These are phyloP conservation scores for Lentinus tigrinus DNA, from an alignment of 768 basidiomycete species.

Conservation along the genomic window DNA sequence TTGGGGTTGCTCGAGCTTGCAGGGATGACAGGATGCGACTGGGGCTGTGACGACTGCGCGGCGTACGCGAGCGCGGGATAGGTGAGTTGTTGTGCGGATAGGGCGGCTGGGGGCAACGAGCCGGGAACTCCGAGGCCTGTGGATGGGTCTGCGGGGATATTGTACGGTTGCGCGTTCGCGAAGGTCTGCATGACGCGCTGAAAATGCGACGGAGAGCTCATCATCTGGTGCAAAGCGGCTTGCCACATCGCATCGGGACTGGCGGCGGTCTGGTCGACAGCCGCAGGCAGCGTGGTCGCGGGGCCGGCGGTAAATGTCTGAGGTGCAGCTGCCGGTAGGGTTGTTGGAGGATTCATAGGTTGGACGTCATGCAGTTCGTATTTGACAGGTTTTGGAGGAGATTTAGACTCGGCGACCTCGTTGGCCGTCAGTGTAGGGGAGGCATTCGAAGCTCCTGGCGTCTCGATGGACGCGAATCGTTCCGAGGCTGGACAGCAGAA, in stretches of 20 bases:
- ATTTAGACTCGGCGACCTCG: not conserved
- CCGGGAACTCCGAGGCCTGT: not conserved
- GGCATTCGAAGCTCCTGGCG: conserved; percentile 41
- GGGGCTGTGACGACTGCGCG: conserved; percentile 23
- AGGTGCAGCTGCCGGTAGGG: not conserved
- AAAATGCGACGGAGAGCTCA: conserved; percentile 51
- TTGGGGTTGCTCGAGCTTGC: not conserved
- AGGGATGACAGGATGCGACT: conserved; percentile 19
- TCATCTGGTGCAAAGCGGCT: conserved; percentile 48
- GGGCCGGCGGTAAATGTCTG: conserved; percentile 3
- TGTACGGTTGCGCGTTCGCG: conserved; percentile 12
- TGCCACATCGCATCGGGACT: conserved; percentile 47
- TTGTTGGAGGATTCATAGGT: not conserved
- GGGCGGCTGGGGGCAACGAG: not conserved
- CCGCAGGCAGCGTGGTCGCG: conserved; percentile 12
- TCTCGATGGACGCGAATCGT: conserved; percentile 46
- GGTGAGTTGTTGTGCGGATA: conserved; percentile 23
- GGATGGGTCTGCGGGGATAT: conserved; percentile 1
- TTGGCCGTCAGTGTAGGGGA: conserved; percentile 10
- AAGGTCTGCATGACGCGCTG: conserved; percentile 46
- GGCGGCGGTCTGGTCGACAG: conserved; percentile 18
- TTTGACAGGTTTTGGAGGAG: not conserved
- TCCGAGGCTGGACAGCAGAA: conserved; percentile 24
- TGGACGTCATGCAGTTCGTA: not conserved
- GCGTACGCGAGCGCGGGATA: conserved; percentile 25